Evolutionary conservation across 352 stramenopile genomes (phyloP).

Genomic region (Bremia lactucae): DNA sequence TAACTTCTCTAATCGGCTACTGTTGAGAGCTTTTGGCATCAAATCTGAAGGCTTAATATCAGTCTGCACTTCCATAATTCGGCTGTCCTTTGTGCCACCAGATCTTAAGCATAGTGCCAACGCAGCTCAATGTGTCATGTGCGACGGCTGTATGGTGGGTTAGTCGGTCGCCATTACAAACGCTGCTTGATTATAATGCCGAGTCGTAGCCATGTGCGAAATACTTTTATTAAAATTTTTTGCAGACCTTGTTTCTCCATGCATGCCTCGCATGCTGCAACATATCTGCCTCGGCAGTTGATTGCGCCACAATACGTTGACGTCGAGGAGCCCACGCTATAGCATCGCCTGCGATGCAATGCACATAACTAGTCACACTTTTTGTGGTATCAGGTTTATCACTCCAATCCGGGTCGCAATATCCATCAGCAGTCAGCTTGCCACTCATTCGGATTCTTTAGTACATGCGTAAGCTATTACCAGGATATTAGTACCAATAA

Average conservation of each 20-base stretch:
- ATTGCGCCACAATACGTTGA: slow-evolving; percentile 1
- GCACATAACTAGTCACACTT: background rate
- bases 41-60: background rate
- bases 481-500: background rate
- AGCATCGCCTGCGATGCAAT: background rate
- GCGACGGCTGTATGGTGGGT: background rate
- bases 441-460: background rate
- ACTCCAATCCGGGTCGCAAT: no score
- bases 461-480: background rate
- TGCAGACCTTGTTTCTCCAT: background rate
- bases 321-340: background rate
- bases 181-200: background rate
- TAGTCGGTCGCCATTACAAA: background rate
- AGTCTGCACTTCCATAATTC: background rate
- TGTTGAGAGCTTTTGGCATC: background rate
- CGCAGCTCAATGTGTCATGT: slow-evolving; percentile 1
- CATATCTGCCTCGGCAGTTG: background rate
- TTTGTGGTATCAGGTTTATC: background rate
- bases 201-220: background rate
- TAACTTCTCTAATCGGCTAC: no score
- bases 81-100: background rate
- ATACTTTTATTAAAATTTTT: background rate
- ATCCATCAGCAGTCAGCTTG: background rate
- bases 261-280: slow-evolving; percentile 1
- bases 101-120: background rate